Percentiles rank a stretch among this genome's conserved stretches.
These are phyloP conservation scores for Symmetrospora coprosmae DNA, from an alignment of 768 basidiomycete genomes.

Conservation along the genomic window DNA sequence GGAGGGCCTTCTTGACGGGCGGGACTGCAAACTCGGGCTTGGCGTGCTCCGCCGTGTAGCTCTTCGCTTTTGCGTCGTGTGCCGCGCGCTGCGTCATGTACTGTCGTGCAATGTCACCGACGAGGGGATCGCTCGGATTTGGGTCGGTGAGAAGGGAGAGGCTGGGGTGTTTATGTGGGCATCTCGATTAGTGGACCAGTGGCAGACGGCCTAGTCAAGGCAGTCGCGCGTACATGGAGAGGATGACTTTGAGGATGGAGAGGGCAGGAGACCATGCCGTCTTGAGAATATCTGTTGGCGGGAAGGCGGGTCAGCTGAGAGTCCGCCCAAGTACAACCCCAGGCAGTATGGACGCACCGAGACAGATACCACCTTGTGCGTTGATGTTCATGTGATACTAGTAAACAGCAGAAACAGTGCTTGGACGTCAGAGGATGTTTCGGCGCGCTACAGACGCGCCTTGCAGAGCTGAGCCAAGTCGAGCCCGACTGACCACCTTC, in stretches of 20 bases:
- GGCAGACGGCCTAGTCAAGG: neutral
- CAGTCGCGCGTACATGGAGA: slow-evolving; percentile 52
- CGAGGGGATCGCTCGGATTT: slow-evolving; percentile 95
- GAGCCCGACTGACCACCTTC: slow-evolving; percentile 4
- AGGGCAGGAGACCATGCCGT: slow-evolving; percentile 98
- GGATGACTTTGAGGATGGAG: slow-evolving; percentile 96
- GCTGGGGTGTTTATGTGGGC: slow-evolving; percentile 23
- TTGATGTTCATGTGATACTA: slow-evolving; percentile 18
- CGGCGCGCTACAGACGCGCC: neutral
- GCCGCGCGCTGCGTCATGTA: slow-evolving; percentile 96
- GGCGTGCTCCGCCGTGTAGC: neutral
- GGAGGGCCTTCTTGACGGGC: no score
- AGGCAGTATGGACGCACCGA: slow-evolving; percentile 1
- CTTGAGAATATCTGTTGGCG: slow-evolving; percentile 64
- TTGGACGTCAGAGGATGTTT: neutral
- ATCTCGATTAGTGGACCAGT: neutral
- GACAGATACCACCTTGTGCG: slow-evolving; percentile 28
- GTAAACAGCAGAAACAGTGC: neutral
- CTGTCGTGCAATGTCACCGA: slow-evolving; percentile 81
- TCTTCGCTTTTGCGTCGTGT: slow-evolving; percentile 7
- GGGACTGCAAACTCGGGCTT: slow-evolving; percentile 10
- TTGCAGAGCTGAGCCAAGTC: slow-evolving; percentile 7
- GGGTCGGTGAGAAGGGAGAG: slow-evolving; percentile 99
- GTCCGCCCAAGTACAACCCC: neutral
- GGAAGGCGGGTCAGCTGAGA: neutral